Conservation (phyloP, 2,329 filamentous ascomycete species). For the Fusarium nelsonii region DNA sequence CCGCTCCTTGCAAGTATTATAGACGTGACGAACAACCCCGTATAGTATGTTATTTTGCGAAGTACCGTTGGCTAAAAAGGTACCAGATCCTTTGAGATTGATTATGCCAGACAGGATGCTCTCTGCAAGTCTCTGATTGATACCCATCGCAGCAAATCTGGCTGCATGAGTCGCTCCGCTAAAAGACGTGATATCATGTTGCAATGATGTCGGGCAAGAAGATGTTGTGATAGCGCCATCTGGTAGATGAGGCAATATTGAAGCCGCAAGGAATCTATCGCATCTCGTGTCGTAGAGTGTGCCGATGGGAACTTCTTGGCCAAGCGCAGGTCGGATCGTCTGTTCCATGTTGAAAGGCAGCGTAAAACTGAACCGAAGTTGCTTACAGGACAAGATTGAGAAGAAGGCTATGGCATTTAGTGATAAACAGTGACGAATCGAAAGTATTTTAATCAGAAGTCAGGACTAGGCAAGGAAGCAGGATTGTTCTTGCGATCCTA, state of each 20-base stretch:
- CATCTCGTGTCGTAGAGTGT: constrained; percentile 33
- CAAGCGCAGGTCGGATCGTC: constrained; percentile 4
- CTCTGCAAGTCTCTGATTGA: constrained; percentile 14
- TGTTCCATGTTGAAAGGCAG: background rate
- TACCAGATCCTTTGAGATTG: constrained; percentile 13
- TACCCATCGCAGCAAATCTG: background rate
- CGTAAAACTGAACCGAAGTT: fast-evolving
- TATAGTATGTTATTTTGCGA: fast-evolving
- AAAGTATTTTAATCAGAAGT: fast-evolving
- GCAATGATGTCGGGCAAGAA: background rate
- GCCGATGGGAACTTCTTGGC: constrained; percentile 20
- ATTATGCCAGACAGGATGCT: constrained; percentile 22
- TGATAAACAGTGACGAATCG: background rate
- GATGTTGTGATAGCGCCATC: background rate
- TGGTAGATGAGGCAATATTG: background rate
- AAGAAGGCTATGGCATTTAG: too few species aligned
- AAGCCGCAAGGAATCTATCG: constrained; percentile 23
- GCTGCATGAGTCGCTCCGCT: background rate
- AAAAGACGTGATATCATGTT: background rate
- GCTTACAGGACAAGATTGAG: background rate
- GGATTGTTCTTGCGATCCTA: background rate
- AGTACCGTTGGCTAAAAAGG: constrained; percentile 12
- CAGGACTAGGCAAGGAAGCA: too few species aligned
- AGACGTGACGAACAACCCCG: background rate
- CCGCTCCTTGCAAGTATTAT: constrained; percentile 3